A percentile compares a stretch with the other conserved stretches of the same genome.
Conservation (phyloP, 2,329 filamentous ascomycete genomes). For the Neonectria sp. region DNA sequence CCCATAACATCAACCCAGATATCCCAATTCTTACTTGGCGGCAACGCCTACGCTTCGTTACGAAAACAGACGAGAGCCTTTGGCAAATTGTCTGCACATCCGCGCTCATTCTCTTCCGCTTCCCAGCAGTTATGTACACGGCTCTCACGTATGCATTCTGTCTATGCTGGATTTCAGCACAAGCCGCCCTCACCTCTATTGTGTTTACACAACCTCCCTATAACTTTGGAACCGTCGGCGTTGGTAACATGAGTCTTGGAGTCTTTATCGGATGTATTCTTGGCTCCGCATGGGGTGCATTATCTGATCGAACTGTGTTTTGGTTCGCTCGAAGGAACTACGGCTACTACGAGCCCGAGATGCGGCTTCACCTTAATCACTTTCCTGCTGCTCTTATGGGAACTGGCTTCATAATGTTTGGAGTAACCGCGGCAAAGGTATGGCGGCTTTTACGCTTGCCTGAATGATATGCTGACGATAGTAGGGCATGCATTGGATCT, state of each 20-base stretch:
- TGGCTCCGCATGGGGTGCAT: constrained; percentile 51
- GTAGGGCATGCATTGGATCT: constrained; percentile 58
- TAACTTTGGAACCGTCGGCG: constrained; percentile 40
- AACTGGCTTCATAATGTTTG: constrained; percentile 55
- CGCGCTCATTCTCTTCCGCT: constrained; percentile 32
- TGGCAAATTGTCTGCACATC: constrained; percentile 7
- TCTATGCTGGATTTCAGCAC: constrained; percentile 53
- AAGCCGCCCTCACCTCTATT: constrained; percentile 49
- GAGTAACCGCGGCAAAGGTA: constrained; percentile 51
- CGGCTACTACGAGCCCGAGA: constrained; percentile 60
- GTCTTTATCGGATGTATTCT: constrained; percentile 55
- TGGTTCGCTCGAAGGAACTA: constrained; percentile 54
- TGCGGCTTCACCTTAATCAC: constrained; percentile 51
- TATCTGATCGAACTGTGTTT: constrained; percentile 55
- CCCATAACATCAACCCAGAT: not conserved
- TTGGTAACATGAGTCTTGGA: constrained; percentile 43
- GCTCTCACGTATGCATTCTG: constrained; percentile 54
- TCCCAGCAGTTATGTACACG: constrained; percentile 56
- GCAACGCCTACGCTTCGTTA: constrained; percentile 31
- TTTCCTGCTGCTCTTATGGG: constrained; percentile 50
- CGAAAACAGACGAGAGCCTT: constrained; percentile 33
- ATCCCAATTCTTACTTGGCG: constrained; percentile 28
- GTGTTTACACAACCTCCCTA: constrained; percentile 52
- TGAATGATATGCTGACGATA: not conserved
- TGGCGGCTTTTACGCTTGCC: not conserved